Conservation (phyloP, 2,329 filamentous ascomycete genomes). For the Colletotrichum kahawae region DNA sequence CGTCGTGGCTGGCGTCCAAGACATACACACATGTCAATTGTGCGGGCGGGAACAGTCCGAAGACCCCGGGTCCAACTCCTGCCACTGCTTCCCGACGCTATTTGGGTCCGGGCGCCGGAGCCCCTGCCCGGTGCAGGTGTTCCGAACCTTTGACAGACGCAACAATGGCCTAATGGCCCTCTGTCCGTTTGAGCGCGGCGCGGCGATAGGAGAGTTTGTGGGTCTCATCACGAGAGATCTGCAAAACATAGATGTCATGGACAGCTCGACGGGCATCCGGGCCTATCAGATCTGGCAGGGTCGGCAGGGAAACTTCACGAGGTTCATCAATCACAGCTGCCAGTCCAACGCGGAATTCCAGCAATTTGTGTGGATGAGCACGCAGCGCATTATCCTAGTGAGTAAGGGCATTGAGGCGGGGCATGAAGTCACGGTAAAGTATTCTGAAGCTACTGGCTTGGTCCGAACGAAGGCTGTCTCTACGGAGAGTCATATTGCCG, state of each 20-base stretch:
- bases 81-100: slow-evolving; percentile 57
- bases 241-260: slow-evolving; percentile 59
- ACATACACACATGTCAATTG: slow-evolving; percentile 37
- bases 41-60: slow-evolving; percentile 57
- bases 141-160: slow-evolving; percentile 55
- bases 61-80: slow-evolving; percentile 50
- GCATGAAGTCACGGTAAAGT: slow-evolving; percentile 61
- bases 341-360: slow-evolving; percentile 62
- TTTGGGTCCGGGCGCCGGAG: slow-evolving; percentile 41
- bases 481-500: slow-evolving; percentile 58
- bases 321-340: slow-evolving; percentile 65
- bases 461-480: slow-evolving; percentile 58
- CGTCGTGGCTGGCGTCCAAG: slow-evolving; percentile 28
- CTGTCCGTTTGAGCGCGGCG: slow-evolving; percentile 54
- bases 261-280: slow-evolving; percentile 39
- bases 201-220: slow-evolving; percentile 60
- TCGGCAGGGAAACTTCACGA: slow-evolving; percentile 58
- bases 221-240: slow-evolving; percentile 59
- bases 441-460: slow-evolving; percentile 63
- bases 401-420: slow-evolving; percentile 59
- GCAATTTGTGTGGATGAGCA: slow-evolving; percentile 60
- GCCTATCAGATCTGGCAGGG: slow-evolving; percentile 65
- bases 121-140: slow-evolving; percentile 52
- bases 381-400: slow-evolving; percentile 59
- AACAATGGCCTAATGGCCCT: slow-evolving; percentile 58